These are phyloP conservation scores for Argentina anserina DNA, from an alignment of 306 rosid species.

Conservation along the genomic window DNA sequence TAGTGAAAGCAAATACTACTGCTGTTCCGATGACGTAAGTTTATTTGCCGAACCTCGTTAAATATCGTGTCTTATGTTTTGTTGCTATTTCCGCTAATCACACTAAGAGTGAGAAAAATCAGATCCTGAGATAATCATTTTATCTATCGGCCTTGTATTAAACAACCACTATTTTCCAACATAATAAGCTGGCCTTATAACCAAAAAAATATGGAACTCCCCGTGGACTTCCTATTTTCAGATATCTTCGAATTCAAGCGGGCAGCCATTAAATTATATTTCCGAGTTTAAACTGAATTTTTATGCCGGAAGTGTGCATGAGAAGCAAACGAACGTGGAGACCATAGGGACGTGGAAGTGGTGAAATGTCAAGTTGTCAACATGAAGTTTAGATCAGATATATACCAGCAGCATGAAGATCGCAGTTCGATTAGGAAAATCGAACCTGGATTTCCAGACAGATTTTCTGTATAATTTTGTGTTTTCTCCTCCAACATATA, in stretches of 20 bases:
- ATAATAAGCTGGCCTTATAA: no score
- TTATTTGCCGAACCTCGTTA: no score
- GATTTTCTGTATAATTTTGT: background rate
- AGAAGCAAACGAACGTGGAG: background rate
- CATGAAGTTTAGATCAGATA: background rate
- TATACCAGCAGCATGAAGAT: background rate
- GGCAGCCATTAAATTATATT: background rate
- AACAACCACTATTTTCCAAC: no score
- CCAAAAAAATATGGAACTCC: background rate
- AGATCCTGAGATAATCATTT: no score
- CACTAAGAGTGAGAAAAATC: no score
- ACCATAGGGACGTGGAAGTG: background rate
- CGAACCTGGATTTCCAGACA: background rate
- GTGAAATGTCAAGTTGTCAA: constrained; percentile 16
- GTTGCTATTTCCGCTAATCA: no score
- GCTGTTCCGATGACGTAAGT: no score
- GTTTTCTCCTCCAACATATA: background rate
- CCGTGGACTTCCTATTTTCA: background rate
- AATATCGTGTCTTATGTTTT: no score
- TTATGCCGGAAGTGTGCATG: background rate
- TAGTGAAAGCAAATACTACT: no score
- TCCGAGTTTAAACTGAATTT: background rate
- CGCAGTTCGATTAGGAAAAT: background rate
- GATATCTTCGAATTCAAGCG: background rate
- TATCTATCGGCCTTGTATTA: no score